phyloP scores from a whole-genome alignment of 257 asterid species.

The Petunia secreta region DNA sequence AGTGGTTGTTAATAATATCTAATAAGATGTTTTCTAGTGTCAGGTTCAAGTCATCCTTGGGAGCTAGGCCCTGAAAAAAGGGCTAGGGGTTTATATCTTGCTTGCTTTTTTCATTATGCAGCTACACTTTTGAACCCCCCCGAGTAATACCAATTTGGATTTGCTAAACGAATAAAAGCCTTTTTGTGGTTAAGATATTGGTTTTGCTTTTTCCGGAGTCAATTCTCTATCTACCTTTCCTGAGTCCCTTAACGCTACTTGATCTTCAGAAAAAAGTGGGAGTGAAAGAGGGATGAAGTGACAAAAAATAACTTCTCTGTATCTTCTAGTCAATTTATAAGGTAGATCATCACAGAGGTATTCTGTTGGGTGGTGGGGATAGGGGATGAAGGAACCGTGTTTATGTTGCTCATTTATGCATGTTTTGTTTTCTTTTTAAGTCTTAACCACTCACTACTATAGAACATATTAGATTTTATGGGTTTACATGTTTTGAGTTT shows the following conservation, averaged over 20 bases:
- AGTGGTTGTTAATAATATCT: not conserved
- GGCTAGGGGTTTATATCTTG: not conserved
- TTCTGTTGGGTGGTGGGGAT: not conserved
- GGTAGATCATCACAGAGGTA: not conserved
- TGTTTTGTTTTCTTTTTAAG: not conserved
- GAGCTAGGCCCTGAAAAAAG: not conserved
- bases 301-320: not conserved
- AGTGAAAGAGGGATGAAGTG: no score
- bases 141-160: not conserved
- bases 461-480: no score
- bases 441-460: not conserved
- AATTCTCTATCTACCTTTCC: no score
- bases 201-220: no score
- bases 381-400: not conserved
- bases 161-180: not conserved
- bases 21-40: not conserved
- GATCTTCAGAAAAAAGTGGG: no score
- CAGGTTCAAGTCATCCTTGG: not conserved
- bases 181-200: not conserved
- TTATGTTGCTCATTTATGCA: not conserved
- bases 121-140: no score
- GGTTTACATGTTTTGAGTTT: not conserved
- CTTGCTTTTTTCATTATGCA: no score
- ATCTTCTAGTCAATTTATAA: not conserved
- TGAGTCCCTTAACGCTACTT: no score